phyloP scores from a whole-genome alignment of 2,329 filamentous ascomycete species.

The Zymoseptoria tritici region DNA sequence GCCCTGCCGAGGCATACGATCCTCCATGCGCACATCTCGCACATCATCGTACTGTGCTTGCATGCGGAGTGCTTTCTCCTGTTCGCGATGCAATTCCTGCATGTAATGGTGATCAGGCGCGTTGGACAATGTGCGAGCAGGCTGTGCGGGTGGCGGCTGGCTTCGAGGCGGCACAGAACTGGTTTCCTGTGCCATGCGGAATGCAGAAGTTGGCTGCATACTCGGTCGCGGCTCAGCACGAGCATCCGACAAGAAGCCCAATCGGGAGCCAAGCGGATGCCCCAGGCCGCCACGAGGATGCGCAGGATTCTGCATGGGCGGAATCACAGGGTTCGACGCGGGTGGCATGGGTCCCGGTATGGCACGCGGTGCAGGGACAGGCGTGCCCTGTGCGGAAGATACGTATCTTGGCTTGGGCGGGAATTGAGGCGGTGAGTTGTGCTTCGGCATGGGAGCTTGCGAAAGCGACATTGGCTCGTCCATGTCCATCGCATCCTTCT shows the following conservation, averaged over 20 bases:
- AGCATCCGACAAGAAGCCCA: conserved; percentile 27
- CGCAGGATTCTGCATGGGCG: conserved; percentile 19
- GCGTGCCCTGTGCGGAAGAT: conserved; percentile 26
- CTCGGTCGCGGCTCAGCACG: conserved; percentile 23
- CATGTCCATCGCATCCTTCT: conserved; percentile 34
- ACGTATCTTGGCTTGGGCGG: conserved; percentile 24
- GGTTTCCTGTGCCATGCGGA: conserved; percentile 15
- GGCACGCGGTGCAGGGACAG: conserved; percentile 22
- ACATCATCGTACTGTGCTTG: conserved; percentile 19
- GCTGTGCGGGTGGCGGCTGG: conserved; percentile 15
- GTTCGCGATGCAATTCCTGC: conserved; percentile 24
- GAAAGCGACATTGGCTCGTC: conserved; percentile 29
- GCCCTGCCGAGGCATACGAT: conserved; percentile 13
- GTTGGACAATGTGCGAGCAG: conserved; percentile 7
- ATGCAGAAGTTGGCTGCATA: conserved; percentile 10
- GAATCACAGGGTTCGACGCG: conserved; percentile 14
- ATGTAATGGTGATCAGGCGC: conserved; percentile 19
- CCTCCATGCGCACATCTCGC: conserved; percentile 21
- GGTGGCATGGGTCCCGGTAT: conserved; percentile 23
- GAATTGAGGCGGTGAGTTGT: conserved; percentile 32
- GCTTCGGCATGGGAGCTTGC: conserved; percentile 24
- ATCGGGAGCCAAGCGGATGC: conserved; percentile 25
- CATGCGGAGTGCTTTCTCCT: conserved; percentile 27
- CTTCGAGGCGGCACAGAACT: conserved; percentile 15
- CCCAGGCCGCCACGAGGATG: conserved; percentile 17